These are phyloP conservation scores for Geotrichum carabidarum DNA, from an alignment of 1,139 yeast genomes.

Conservation along the genomic window DNA sequence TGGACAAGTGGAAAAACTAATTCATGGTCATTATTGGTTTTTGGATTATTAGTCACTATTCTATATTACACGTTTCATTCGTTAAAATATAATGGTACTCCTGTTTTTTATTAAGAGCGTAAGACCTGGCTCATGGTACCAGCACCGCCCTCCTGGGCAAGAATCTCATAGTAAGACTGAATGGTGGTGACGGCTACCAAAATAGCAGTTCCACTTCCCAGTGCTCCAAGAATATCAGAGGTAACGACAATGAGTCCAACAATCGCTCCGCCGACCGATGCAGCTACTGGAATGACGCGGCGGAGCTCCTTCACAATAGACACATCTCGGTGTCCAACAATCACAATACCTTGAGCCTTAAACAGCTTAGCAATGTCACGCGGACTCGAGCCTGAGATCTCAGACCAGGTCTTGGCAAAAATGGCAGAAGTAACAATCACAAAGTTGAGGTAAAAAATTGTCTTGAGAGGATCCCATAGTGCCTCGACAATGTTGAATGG, in stretches of 20 bases:
- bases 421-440: slow-evolving; percentile 88
- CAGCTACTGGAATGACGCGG: slow-evolving; percentile 74
- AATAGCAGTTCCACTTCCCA: slow-evolving; percentile 64
- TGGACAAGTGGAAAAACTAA: neutral
- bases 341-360: slow-evolving; percentile 93
- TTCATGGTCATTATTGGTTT: neutral
- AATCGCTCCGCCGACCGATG: slow-evolving; percentile 71
- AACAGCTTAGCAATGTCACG: slow-evolving; percentile 95
- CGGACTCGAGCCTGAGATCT: slow-evolving; percentile 91
- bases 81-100: neutral
- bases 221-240: slow-evolving; percentile 68
- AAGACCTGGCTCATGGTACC: slow-evolving; percentile 14
- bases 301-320: slow-evolving; percentile 70
- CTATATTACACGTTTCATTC: neutral
- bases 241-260: slow-evolving; percentile 52
- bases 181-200: slow-evolving; percentile 64
- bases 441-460: slow-evolving; percentile 68
- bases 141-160: slow-evolving; percentile 34
- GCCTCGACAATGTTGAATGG: slow-evolving; percentile 82
- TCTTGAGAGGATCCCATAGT: slow-evolving; percentile 82
- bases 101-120: neutral
- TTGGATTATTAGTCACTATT: neutral
- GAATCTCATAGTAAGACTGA: slow-evolving; percentile 65
- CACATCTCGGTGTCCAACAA: slow-evolving; percentile 92
- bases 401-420: slow-evolving; percentile 97